A percentile compares a stretch with the other conserved stretches of the same genome.
Evolutionary conservation across 108 stramenopile genomes (phyloP).

Genomic region (Nannochloropsis gaditana): DNA sequence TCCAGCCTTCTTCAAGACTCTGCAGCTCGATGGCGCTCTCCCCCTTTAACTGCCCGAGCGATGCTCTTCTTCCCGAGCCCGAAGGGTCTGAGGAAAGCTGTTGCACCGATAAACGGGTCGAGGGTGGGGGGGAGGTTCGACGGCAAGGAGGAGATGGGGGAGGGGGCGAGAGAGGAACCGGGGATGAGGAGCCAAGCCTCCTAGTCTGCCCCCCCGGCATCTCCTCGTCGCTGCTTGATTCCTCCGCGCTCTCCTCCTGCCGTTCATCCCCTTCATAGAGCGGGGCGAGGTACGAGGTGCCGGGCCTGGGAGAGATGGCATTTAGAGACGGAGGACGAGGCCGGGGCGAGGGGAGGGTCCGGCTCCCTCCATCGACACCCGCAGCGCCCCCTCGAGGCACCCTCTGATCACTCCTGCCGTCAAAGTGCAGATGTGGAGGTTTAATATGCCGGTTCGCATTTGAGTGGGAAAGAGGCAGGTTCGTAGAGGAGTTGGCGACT

Average conservation of each 20-base stretch:
- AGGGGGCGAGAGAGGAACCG: not conserved
- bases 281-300: not conserved
- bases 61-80: too few species aligned
- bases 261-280: not conserved
- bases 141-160: not conserved
- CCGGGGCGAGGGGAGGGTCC: too few species aligned
- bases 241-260: not conserved
- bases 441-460: too few species aligned
- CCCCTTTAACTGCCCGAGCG: not conserved
- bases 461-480: too few species aligned
- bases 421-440: too few species aligned
- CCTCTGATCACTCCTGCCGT: too few species aligned
- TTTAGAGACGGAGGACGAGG: too few species aligned
- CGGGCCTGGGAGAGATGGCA: too few species aligned
- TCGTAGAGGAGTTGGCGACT: too few species aligned
- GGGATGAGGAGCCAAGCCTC: not conserved
- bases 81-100: too few species aligned
- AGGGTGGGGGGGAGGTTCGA: not conserved
- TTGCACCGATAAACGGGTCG: not conserved
- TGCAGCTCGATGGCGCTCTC: not conserved
- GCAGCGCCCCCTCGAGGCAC: too few species aligned
- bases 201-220: not conserved
- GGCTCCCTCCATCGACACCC: too few species aligned
- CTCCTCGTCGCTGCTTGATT: not conserved
- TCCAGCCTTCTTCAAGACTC: not conserved